A percentile compares a stretch with the other conserved stretches of the same genome.
phyloP scores from a whole-genome alignment of 306 rosid species.

The Castanea sativa region DNA sequence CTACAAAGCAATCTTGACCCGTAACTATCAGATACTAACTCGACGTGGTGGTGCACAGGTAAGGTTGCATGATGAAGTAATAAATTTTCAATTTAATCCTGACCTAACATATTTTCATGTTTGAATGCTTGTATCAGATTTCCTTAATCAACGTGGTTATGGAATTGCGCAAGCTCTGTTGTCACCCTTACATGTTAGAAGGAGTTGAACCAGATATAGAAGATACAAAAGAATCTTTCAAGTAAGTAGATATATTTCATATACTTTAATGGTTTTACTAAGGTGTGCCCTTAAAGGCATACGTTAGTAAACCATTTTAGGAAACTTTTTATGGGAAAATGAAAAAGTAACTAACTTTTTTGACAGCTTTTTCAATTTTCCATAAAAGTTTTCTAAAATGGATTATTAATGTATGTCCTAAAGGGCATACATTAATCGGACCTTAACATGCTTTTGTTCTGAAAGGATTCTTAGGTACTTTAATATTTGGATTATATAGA shows the following conservation, averaged over 20 bases:
- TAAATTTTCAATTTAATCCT: conserved; percentile 1
- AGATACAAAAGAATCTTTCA: conserved; percentile 72
- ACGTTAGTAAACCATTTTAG: too few relatives aligned
- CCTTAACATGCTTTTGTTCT: not conserved
- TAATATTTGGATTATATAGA: not conserved
- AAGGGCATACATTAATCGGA: too few relatives aligned
- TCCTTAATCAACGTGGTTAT: conserved; percentile 97
- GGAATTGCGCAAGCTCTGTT: conserved; percentile 98
- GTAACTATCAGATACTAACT: conserved; percentile 91
- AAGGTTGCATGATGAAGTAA: conserved; percentile 27
- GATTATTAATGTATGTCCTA: too few relatives aligned
- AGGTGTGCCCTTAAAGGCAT: too few relatives aligned
- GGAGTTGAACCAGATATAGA: conserved; percentile 96
- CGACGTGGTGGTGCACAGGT: conserved; percentile 99
- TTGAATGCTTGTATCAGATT: conserved; percentile 57
- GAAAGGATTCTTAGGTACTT: not conserved
- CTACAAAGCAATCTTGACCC: conserved; percentile 94
- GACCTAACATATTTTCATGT: conserved; percentile 16
- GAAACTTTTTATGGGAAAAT: too few relatives aligned
- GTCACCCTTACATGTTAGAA: conserved; percentile 96
- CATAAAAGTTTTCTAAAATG: too few relatives aligned
- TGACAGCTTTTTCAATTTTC: too few relatives aligned
- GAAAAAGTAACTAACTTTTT: too few relatives aligned
- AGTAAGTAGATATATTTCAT: conserved; percentile 38
- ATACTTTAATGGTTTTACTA: too few relatives aligned